Evolutionary conservation across 2,329 filamentous ascomycete species (phyloP).

Genomic region (Nemania sp.): DNA sequence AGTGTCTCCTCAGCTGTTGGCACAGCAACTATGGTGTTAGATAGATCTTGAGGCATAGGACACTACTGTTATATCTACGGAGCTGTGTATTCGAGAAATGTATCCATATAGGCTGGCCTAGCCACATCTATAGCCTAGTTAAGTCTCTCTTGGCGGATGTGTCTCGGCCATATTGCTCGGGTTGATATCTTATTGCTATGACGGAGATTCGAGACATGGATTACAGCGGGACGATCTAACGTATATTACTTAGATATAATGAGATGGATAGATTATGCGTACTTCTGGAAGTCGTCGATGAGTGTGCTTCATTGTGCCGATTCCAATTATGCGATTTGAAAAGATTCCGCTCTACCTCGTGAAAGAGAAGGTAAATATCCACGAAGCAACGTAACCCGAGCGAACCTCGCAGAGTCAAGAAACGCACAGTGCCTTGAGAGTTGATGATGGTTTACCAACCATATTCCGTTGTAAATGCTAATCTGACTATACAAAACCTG

Average conservation of each 20-base stretch:
- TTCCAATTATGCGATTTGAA: neutral
- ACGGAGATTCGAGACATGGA: slow-evolving; percentile 31
- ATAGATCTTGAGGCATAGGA: neutral
- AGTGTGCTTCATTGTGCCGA: neutral
- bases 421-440: no score
- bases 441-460: neutral
- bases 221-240: slow-evolving; percentile 34
- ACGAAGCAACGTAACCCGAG: neutral
- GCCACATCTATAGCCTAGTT: slow-evolving; percentile 2
- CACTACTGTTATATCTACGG: no score
- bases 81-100: no score
- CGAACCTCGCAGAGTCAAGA: no score
- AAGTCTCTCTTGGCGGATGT: slow-evolving; percentile 30
- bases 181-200: slow-evolving; percentile 23
- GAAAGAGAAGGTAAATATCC: neutral
- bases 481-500: slow-evolving; percentile 4
- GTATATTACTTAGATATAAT: slow-evolving; percentile 16
- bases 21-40: neutral
- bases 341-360: neutral
- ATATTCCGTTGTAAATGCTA: slow-evolving; percentile 23
- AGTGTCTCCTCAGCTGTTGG: neutral
- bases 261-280: neutral
- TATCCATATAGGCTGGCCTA: no score
- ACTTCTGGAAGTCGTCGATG: neutral
- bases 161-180: slow-evolving; percentile 44